Evolutionary conservation across 305 asterid genomes (phyloP), one percentile per base, ranked within the genome.

Genomic region (Fraxinus floribunda): DNA sequence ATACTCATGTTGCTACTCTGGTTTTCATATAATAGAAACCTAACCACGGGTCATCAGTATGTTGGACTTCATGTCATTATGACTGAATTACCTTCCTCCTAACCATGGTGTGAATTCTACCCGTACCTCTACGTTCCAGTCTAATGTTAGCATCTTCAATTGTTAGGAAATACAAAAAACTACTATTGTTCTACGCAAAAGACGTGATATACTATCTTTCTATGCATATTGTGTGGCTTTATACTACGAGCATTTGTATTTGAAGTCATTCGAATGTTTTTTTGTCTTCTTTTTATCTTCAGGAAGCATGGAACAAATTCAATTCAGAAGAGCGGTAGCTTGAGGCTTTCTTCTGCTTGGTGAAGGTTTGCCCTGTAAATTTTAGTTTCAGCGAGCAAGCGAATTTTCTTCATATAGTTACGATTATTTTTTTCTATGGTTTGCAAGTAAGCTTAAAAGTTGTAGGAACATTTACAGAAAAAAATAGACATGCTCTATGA

Each of bases 261-360:
- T 46, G 26, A 39, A 22, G 9, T 44, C 11, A 8, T 78, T 20
- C 24, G 13, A 22, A 38, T 70, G n/a, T 49, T 9, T 55, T 16
- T 20, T 5, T 22, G 16, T 29, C 7, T 7, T 71, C 66, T 36
- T 57, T 85, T 36, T 46, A 38, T 75, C 70, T 64, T 70, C 39
- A 88, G 92, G 92, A 86, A 83, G 92, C 92, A 44, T 90, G 92
- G 92, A 88, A 86, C 89, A 90, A 84, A 87, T 90, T 90, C 87
- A 90, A 84, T 78, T 90, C 92, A 26, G 92, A 90, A 80, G 91
- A 88, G 83, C 88, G 78, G 80, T 88, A 86, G 86, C 35, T 18
- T 1, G 73, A 79, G 76, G 76, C 74, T 13, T 75, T 73, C 79
- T 81, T 75, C 76, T 52, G 82, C 78, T 80, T 77, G 16, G 35